A percentile compares a stretch with the other conserved stretches of the same genome.
Conservation (phyloP, 345 rosid genomes). For the Litchi chinensis region DNA sequence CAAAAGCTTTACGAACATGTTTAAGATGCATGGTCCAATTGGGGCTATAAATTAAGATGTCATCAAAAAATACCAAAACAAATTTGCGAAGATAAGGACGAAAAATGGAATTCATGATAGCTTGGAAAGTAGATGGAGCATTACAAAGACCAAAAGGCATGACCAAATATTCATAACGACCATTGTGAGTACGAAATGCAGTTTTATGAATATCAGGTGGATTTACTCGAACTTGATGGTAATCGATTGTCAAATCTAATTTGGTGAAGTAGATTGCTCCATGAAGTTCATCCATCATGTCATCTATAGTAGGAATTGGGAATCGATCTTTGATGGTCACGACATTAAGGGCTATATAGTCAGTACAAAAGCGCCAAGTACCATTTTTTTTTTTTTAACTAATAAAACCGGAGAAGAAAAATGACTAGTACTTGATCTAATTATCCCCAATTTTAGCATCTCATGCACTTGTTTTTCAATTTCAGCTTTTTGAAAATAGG, state of each 20-base stretch:
- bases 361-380: slow-evolving; percentile 2
- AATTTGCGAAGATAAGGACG: too few relatives aligned
- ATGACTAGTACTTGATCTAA: neutral
- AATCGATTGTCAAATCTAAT: neutral
- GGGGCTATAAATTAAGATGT: too few relatives aligned
- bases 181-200: neutral
- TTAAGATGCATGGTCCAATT: too few relatives aligned
- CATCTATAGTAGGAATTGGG: neutral
- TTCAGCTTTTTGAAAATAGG: slow-evolving; percentile 16
- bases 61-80: too few relatives aligned
- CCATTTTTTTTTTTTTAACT: slow-evolving; percentile 15
- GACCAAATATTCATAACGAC: neutral
- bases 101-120: too few relatives aligned
- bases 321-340: slow-evolving; percentile 13
- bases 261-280: slow-evolving; percentile 5
- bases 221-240: neutral
- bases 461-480: slow-evolving; percentile 17
- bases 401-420: slow-evolving; percentile 10
- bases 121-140: neutral
- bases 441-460: slow-evolving; percentile 7
- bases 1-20: too few relatives aligned
- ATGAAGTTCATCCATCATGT: slow-evolving; percentile 12
- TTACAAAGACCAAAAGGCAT: neutral
- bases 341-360: slow-evolving; percentile 8
- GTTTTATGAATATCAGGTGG: neutral